Evolutionary conservation across 2,329 filamentous ascomycete genomes (phyloP).

Genomic region (Escovopsis sp.): DNA sequence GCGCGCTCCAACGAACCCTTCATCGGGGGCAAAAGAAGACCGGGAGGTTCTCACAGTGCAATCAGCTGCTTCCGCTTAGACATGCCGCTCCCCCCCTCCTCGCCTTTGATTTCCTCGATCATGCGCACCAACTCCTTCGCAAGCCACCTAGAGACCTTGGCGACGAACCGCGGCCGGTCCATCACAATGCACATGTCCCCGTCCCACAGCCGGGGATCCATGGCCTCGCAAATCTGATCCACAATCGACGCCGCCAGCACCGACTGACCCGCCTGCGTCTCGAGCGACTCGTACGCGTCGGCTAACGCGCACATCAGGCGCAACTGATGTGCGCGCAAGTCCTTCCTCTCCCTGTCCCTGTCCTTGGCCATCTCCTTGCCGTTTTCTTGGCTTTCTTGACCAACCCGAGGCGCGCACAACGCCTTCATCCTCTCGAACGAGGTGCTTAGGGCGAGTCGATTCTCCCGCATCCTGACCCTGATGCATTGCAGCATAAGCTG

Average conservation of each 20-base stretch:
- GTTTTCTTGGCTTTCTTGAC: no score
- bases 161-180: conserved; percentile 16
- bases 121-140: conserved; percentile 13
- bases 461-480: conserved; percentile 14
- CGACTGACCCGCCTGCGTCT: conserved; percentile 10
- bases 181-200: conserved; percentile 10
- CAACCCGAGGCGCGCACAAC: no score
- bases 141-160: conserved; percentile 16
- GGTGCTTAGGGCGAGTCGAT: conserved; percentile 18
- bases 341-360: no score
- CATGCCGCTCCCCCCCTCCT: no score
- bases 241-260: conserved; percentile 12
- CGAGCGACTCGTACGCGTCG: conserved; percentile 19
- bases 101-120: conserved; percentile 10
- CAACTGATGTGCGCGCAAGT: conserved; percentile 14
- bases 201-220: conserved; percentile 15
- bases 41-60: conserved; percentile 8
- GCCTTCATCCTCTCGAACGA: no score
- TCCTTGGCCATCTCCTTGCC: no score
- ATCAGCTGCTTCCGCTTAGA: conserved; percentile 16
- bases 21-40: no score
- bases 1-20: no score
- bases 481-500: conserved; percentile 17
- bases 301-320: conserved; percentile 19
- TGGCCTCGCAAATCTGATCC: conserved; percentile 18